These are phyloP conservation scores for Calonectria pauciramosa DNA, from an alignment of 2,329 filamentous ascomycete genomes.

Conservation along the genomic window DNA sequence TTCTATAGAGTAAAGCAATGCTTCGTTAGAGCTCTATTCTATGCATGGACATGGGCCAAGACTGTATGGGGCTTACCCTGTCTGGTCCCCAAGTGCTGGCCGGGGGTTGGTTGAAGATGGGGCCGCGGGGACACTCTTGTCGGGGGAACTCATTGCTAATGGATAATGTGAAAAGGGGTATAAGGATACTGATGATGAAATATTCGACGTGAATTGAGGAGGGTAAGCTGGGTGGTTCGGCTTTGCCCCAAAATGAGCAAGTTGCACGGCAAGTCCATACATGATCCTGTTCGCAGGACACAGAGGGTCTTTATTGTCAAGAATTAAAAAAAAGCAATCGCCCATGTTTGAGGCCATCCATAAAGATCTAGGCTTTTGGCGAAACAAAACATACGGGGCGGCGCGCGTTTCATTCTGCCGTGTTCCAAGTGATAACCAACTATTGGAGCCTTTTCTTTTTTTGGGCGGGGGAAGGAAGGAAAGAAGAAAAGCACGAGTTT, in stretches of 20 bases:
- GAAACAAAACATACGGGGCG: neutral
- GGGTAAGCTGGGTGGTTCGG: neutral
- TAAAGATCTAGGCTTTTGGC: neutral
- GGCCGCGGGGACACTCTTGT: neutral
- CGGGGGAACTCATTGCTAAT: neutral
- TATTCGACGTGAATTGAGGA: neutral
- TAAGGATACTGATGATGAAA: neutral
- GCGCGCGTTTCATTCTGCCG: neutral
- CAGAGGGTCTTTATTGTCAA: neutral
- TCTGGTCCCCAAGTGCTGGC: neutral
- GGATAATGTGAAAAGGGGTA: neutral
- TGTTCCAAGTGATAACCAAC: neutral
- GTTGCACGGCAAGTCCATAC: neutral
- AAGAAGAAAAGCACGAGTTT: no score
- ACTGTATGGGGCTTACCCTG: neutral
- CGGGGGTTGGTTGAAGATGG: neutral
- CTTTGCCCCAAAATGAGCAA: neutral
- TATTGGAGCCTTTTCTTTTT: neutral
- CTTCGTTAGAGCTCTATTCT: neutral
- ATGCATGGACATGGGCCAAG: neutral
- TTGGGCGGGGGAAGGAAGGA: neutral
- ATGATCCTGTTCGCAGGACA: neutral
- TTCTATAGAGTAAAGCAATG: neutral
- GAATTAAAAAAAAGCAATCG: neutral
- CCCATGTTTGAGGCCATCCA: neutral